Base-by-base conservation (phyloP, 768 basidiomycete genomes). In the Leccinum disarticulatum region DNA sequence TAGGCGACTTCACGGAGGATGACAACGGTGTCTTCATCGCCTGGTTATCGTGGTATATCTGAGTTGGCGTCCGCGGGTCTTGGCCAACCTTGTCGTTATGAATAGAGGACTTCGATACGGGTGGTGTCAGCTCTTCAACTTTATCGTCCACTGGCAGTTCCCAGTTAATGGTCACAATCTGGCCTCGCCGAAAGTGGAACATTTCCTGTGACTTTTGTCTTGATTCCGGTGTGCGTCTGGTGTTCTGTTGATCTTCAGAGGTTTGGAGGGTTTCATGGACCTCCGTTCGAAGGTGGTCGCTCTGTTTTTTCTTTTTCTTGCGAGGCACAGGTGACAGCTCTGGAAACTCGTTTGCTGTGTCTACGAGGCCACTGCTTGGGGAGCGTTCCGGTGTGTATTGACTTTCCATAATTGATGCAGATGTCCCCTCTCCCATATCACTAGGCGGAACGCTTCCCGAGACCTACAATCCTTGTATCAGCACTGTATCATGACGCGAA, bases 121-220 rank as follows among this genome's bases (percentile, higher is more conserved):
- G 30, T 17, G 19, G 11, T 17, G 8, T 13, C 19, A 1, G 19
- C 31, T 22, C 10, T 17, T 25, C 35, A 2, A 38, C 28, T 9
- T 33, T n/a, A 8, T 30, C 14, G 30, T 46, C 43, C 13, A 41
- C 17, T n/a, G 38, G 38, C 7, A 11, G 41, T 27, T 31, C 57
- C 28, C 46, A 22, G 5, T 46, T 49, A 6, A 61, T 3, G 2
- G 41, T 11, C 6, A 69, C 69, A 2, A 71, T 33, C 43, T 58
- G 61, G 0, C 69, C 68, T 3, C 55, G 59, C 53, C 57, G 61
- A 6, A 70, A 49, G 25, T 66, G 61, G 19, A 58, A 59, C 22
- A 28, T 68, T 13, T 25, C 25, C 13, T 22, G 33, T 0, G 49
- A 4, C n/a, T 6, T 41, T 3, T 14, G 19, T 25, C 31, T 59